Base-by-base conservation (phyloP, 2,329 filamentous ascomycete genomes). In the Botrytis hyacinthi region DNA sequence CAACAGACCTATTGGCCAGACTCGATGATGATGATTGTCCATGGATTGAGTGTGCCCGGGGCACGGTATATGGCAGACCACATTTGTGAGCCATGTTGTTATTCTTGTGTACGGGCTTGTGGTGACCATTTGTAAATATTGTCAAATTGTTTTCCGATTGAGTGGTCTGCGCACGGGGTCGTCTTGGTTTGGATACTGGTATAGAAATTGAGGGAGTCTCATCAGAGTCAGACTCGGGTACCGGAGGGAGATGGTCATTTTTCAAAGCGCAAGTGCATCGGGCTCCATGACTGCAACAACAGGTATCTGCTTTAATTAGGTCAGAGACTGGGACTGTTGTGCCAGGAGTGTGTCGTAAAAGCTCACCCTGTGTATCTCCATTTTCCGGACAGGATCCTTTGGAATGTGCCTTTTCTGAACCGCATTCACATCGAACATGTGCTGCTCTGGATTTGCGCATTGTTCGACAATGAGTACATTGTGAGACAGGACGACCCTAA, bases 381-480 rank as follows among this genome's bases (percentile, higher is more conserved):
- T 88, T 84, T 81, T 91, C 88, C 74, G 87, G 83, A 82, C 89
- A 91, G 82, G 78, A 76, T 67, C 76, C 78, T 74, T 82, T 82
- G 14, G 89, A 89, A 85, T 92, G 92, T 76, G 91, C 90, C 87
- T 97, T 98, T 84, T 97, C 80, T 82, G 94, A 94, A 83, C 94
- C 95, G 84, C 96, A 99, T 84, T 98, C 95, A 85, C 96, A 99
- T 84, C 96, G 97, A 81, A 96, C 90, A 84, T 98, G 96, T 77
- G 95, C 93, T 74, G 95, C 92, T 80, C 96, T 93, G 83, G 94
- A 95, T 88, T 98, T 98, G 85, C 96, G 95, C 87, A 97, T 92
- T 78, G 92, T 90, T 83, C 96, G 95, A 85, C 96, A 99, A 85
- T 99, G 96, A 78, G 94, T 90, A 85, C 96, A 99, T 91, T 99